A percentile compares a stretch with the other conserved stretches of the same genome.
Evolutionary conservation across 805 yeast species (phyloP).

Genomic region (Sugiyamaella mastotermitis): DNA sequence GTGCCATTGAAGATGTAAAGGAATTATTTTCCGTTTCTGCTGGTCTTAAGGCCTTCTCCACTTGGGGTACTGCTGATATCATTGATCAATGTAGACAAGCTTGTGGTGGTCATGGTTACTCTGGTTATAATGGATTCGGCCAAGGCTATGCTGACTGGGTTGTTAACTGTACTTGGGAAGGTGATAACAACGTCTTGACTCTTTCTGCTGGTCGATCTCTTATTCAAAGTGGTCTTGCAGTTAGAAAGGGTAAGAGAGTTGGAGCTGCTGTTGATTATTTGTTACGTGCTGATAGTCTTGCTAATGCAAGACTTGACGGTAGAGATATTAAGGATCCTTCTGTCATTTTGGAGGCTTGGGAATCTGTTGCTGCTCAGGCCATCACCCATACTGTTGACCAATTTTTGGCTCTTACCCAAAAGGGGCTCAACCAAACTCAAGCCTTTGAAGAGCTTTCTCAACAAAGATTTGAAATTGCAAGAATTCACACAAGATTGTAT

Average conservation of each 20-base stretch:
- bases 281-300: conserved; percentile 20
- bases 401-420: conserved; percentile 18
- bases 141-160: conserved; percentile 88
- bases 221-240: conserved; percentile 41
- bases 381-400: conserved; percentile 30
- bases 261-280: conserved; percentile 43
- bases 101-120: conserved; percentile 95
- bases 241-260: conserved; percentile 40
- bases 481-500: conserved; percentile 34
- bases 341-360: conserved; percentile 33
- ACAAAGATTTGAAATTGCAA: conserved; percentile 35
- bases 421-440: conserved; percentile 22
- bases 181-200: conserved; percentile 83
- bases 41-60: conserved; percentile 78
- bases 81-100: conserved; percentile 88
- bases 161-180: conserved; percentile 98
- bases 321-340: conserved; percentile 24
- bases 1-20: conserved; percentile 55
- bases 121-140: conserved; percentile 83
- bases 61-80: conserved; percentile 75
- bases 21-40: conserved; percentile 79
- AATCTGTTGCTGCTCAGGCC: conserved; percentile 30
- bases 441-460: conserved; percentile 37
- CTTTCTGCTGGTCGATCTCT: conserved; percentile 78
- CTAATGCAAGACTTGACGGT: conserved; percentile 16